A percentile compares a stretch with the other conserved stretches of the same genome.
Evolutionary conservation across 805 yeast genomes (phyloP).

Genomic region (Candida palmyrensis): DNA sequence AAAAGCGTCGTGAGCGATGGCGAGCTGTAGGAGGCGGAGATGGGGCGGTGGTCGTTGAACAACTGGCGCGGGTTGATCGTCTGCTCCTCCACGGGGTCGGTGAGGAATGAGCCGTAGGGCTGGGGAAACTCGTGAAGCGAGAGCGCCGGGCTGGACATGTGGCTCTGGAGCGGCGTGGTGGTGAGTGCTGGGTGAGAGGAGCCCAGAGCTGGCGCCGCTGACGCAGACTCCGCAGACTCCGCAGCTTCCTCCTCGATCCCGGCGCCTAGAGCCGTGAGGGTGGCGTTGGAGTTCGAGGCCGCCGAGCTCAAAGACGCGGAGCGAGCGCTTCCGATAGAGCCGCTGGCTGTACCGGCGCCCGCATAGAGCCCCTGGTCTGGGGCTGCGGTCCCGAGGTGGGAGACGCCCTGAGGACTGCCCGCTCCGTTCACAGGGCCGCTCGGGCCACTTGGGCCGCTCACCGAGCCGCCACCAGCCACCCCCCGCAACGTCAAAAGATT

Average conservation of each 20-base stretch:
- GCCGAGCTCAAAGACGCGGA: slow-evolving; percentile 4
- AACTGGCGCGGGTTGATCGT: slow-evolving; percentile 2
- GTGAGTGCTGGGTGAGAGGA: slow-evolving; percentile 17
- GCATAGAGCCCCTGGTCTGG: not conserved
- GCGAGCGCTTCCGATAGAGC: slow-evolving; percentile 6
- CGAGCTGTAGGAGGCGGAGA: slow-evolving; percentile 4
- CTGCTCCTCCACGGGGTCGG: not conserved
- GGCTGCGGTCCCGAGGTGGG: not conserved
- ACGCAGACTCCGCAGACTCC: no score
- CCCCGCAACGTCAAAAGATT: slow-evolving; percentile 17
- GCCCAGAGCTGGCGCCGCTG: slow-evolving; percentile 10
- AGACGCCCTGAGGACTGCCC: not conserved
- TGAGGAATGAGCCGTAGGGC: slow-evolving; percentile 1
- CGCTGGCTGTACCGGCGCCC: not conserved
- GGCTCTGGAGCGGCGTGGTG: slow-evolving; percentile 26
- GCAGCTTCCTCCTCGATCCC: no score
- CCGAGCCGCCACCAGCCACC: not conserved
- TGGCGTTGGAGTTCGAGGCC: not conserved
- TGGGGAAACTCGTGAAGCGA: not conserved
- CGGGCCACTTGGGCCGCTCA: not conserved
- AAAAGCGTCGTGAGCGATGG: slow-evolving; percentile 11
- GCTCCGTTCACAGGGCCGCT: not conserved
- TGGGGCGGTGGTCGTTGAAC: not conserved
- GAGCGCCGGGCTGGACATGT: not conserved
- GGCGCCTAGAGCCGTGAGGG: no score